Evolutionary conservation across 2,329 filamentous ascomycete genomes (phyloP), one percentile per base, ranked within the genome.

Genomic region (Clonostachys sp.): DNA sequence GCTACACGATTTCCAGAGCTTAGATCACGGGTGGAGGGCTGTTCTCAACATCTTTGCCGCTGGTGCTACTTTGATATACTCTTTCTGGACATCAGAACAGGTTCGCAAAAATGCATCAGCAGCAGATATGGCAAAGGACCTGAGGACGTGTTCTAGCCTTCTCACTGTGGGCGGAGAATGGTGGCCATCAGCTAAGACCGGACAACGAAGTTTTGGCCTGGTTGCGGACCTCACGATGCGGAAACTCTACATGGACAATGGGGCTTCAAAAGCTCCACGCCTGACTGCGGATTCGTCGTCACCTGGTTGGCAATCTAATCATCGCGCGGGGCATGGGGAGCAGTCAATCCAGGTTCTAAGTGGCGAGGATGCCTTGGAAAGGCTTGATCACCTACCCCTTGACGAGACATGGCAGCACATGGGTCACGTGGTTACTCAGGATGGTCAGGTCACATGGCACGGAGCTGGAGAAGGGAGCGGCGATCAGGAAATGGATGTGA

Each of bases 141-240:
- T 61, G 13, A 57, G 65, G 7, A 59, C 53, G 0, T 68, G 64
- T 40, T 66, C 65, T 0, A 68, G 59, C 39, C 56, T 68, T 4
- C 57, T 70, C 4, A 65, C 61, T n/a, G 57, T 66, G 14, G 66
- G 65, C 5, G 63, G 66, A 5, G 65, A 68, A 45, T 69, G 65
- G 65, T 70, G 67, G 67, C 64, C 64, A 7, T 65, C 62, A 1
- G 62, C 61, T 16, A 62, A 59, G 12, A 61, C 51, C 7, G 61
- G 61, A 2, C 60, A 60, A 35, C 51, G 55, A 4, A 65, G 59
- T 40, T 65, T 66, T 42, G 63, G 53, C 12, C 13, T 40, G 2
- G 45, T 36, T 12, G 40, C 45, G 12, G 45, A 47, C 17, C n/a
- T 42, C 7, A 42, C 45, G 8, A 42, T 47, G 12, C 38, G 33